A percentile compares a stretch with the other conserved stretches of the same genome.
Evolutionary conservation across 805 yeast species (phyloP).

Genomic region (Saturnispora kantuleensis): DNA sequence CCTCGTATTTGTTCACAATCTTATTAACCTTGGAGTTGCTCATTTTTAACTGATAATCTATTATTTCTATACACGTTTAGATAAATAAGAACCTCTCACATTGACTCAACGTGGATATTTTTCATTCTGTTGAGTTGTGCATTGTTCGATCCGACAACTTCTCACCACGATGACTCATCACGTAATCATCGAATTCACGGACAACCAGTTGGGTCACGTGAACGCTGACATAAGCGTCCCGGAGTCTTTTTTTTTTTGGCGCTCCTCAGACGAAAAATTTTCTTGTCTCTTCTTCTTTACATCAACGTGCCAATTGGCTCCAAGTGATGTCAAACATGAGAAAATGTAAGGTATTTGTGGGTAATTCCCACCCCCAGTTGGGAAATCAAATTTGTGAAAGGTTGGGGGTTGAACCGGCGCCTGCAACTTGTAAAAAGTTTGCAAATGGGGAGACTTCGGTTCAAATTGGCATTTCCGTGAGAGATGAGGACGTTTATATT

Average conservation of each 20-base stretch:
- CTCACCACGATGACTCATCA: too few relatives aligned
- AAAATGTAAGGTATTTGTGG: constrained; percentile 94
- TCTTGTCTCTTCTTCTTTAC: background rate
- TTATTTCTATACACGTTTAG: too few relatives aligned
- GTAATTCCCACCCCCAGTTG: constrained; percentile 91
- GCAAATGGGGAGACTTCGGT: constrained; percentile 97
- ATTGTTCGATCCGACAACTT: too few relatives aligned
- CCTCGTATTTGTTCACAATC: too few relatives aligned
- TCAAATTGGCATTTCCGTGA: constrained; percentile 85
- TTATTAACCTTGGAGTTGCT: too few relatives aligned
- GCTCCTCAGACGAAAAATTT: background rate
- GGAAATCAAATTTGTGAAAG: constrained; percentile 85
- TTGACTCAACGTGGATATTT: too few relatives aligned
- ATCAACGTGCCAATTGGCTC: background rate
- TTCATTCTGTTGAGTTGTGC: too few relatives aligned
- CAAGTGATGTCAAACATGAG: constrained; percentile 47
- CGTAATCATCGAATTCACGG: too few relatives aligned
- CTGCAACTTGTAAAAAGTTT: constrained; percentile 82
- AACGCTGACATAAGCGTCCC: too few relatives aligned
- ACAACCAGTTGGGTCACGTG: background rate
- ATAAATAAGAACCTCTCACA: too few relatives aligned
- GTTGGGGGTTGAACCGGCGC: constrained; percentile 89
- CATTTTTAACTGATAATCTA: too few relatives aligned
- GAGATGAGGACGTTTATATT: constrained; percentile 95
- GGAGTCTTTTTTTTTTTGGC: background rate